phyloP scores from a whole-genome alignment of 2,329 filamentous ascomycete species.

The Penicillium sp. region DNA sequence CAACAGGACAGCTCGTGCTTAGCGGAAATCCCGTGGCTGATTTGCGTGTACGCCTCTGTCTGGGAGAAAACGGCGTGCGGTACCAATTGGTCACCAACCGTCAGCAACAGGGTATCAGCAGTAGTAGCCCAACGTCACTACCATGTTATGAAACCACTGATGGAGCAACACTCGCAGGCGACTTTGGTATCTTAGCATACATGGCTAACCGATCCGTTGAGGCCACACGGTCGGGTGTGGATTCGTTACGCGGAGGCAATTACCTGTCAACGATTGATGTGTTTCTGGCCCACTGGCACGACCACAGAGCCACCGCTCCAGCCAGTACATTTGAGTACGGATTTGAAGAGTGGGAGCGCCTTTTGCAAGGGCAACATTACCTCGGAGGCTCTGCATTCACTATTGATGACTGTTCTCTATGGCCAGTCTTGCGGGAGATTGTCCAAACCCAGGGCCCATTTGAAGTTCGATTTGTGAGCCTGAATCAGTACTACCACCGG shows the following conservation, averaged over 20 bases:
- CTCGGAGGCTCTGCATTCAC: slow-evolving; percentile 37
- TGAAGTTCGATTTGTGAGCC: slow-evolving; percentile 31
- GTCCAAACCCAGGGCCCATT: slow-evolving; percentile 23
- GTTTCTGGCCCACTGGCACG: slow-evolving; percentile 33
- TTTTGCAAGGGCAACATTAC: slow-evolving; percentile 33
- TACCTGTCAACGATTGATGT: slow-evolving; percentile 31
- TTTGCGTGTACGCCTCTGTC: slow-evolving; percentile 38
- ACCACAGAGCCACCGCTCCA: slow-evolving; percentile 15
- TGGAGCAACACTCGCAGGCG: slow-evolving; percentile 31
- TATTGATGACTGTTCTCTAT: slow-evolving; percentile 47
- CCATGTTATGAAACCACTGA: slow-evolving; percentile 33
- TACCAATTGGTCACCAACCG: slow-evolving; percentile 27
- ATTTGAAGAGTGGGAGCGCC: slow-evolving; percentile 36
- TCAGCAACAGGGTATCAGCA: not conserved
- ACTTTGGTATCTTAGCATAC: slow-evolving; percentile 33
- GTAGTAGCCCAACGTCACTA: not conserved
- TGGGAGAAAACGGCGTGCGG: slow-evolving; percentile 42
- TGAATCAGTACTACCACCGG: slow-evolving; percentile 40
- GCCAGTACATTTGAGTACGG: slow-evolving; percentile 12
- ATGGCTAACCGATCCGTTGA: slow-evolving; percentile 27
- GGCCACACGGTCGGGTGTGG: slow-evolving; percentile 27
- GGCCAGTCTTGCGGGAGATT: slow-evolving; percentile 44
- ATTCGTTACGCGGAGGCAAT: slow-evolving; percentile 29
- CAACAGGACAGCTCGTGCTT: slow-evolving; percentile 33
- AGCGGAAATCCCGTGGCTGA: slow-evolving; percentile 37